phyloP scores from a whole-genome alignment of 257 asterid genomes.

The Capsicum baccatum region DNA sequence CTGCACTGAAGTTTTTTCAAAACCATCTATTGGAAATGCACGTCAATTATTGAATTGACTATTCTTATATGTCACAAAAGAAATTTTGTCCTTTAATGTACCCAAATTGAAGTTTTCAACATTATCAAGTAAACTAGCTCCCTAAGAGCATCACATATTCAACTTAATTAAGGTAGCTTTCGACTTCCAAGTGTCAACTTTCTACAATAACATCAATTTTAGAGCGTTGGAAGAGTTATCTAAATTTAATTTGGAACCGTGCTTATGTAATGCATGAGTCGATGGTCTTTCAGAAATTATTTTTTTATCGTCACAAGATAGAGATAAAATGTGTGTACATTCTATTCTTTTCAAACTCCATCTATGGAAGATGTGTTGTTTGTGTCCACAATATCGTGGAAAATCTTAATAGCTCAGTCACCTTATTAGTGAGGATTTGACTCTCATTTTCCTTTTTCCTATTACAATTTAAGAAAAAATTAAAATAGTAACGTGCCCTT shows the following conservation, averaged over 20 bases:
- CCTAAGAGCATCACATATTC: conserved; percentile 8
- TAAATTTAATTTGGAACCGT: not conserved
- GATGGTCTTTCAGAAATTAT: too few species aligned
- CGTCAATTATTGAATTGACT: not conserved
- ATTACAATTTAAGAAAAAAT: not conserved
- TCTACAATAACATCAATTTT: not conserved
- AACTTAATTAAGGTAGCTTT: not conserved
- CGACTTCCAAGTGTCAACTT: not conserved
- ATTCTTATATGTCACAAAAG: not conserved
- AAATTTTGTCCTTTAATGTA: not conserved
- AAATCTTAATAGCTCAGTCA: not conserved
- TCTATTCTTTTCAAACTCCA: too few species aligned
- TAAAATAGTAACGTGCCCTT: not conserved
- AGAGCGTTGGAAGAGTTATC: not conserved
- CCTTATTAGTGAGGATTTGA: not conserved
- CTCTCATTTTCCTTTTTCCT: not conserved
- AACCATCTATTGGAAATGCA: not conserved
- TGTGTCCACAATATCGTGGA: not conserved
- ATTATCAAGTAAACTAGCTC: not conserved
- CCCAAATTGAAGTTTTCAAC: not conserved
- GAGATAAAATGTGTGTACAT: too few species aligned
- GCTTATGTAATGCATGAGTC: not conserved
- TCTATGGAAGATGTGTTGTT: too few species aligned
- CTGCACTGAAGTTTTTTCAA: not conserved
- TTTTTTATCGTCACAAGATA: too few species aligned